A percentile compares a stretch with the other conserved stretches of the same genome.
Conservation (phyloP, 345 rosid genomes). For the Mallotus nudiflorus region DNA sequence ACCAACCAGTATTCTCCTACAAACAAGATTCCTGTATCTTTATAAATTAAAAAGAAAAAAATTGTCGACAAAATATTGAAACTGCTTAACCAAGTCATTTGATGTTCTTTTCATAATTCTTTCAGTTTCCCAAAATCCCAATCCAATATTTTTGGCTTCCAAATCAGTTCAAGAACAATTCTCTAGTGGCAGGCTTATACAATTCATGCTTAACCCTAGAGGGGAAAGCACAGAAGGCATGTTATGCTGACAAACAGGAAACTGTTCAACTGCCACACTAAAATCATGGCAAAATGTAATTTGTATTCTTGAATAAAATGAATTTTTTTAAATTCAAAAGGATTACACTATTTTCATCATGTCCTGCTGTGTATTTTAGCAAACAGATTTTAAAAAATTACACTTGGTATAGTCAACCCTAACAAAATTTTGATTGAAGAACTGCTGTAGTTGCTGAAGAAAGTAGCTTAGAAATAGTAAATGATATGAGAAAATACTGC, state of each 20-base stretch:
- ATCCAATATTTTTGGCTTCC: neutral
- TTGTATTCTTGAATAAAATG: neutral
- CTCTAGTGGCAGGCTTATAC: neutral
- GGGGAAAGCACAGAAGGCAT: neutral
- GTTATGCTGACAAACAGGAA: neutral
- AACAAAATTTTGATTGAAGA: slow-evolving; percentile 8
- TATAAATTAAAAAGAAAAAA: neutral
- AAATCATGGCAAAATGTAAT: slow-evolving; percentile 2
- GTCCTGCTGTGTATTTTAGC: neutral
- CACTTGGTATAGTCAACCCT: neutral
- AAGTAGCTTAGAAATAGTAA: neutral
- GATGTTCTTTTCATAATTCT: too few relatives aligned
- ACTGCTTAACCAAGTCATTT: neutral
- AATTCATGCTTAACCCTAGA: neutral
- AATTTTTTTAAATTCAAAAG: neutral
- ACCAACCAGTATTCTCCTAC: neutral
- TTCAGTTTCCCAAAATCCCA: neutral
- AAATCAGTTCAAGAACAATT: neutral
- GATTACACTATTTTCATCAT: neutral
- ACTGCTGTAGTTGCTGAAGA: neutral
- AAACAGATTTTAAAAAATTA: neutral
- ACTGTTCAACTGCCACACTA: neutral
- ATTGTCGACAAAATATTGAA: neutral
- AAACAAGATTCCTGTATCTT: neutral
- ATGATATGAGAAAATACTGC: neutral